These are phyloP conservation scores for Penicillium sp. DNA, from an alignment of 2,329 filamentous ascomycete species.

Conservation along the genomic window DNA sequence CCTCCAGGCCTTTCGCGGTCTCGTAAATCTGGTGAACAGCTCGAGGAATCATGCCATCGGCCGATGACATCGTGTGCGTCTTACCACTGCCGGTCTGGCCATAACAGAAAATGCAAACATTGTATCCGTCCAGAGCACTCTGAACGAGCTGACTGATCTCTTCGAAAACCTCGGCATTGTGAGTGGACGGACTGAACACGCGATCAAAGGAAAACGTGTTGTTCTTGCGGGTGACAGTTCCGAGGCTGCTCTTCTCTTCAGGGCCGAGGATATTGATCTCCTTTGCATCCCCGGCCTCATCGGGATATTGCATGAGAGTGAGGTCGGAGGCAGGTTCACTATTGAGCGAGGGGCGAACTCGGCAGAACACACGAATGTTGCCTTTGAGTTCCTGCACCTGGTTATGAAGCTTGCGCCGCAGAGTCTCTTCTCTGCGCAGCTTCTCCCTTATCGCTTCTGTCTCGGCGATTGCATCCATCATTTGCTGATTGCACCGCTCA, in stretches of 20 bases:
- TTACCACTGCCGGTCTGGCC: conserved; percentile 97
- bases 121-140: conserved; percentile 93
- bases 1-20: conserved; percentile 74
- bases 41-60: conserved; percentile 90
- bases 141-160: conserved; percentile 97
- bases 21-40: conserved; percentile 92
- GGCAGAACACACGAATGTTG: conserved; percentile 97
- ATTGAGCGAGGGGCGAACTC: conserved; percentile 72
- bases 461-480: conserved; percentile 70
- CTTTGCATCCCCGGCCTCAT: conserved; percentile 74
- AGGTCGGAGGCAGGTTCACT: conserved; percentile 57
- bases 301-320: conserved; percentile 75
- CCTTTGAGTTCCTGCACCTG: conserved; percentile 97
- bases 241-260: conserved; percentile 78
- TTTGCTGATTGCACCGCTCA: conserved; percentile 71
- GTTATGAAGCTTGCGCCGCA: conserved; percentile 89
- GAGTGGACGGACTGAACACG: conserved; percentile 73
- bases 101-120: conserved; percentile 98
- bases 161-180: conserved; percentile 85
- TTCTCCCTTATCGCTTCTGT: conserved; percentile 73
- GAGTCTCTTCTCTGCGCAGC: conserved; percentile 83
- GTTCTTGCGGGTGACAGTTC: conserved; percentile 69
- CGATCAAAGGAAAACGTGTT: conserved; percentile 89
- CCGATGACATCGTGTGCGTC: conserved; percentile 90
- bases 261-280: conserved; percentile 81